These are phyloP conservation scores for Metschnikowia rubicola DNA, from an alignment of 805 yeast genomes.

Conservation along the genomic window DNA sequence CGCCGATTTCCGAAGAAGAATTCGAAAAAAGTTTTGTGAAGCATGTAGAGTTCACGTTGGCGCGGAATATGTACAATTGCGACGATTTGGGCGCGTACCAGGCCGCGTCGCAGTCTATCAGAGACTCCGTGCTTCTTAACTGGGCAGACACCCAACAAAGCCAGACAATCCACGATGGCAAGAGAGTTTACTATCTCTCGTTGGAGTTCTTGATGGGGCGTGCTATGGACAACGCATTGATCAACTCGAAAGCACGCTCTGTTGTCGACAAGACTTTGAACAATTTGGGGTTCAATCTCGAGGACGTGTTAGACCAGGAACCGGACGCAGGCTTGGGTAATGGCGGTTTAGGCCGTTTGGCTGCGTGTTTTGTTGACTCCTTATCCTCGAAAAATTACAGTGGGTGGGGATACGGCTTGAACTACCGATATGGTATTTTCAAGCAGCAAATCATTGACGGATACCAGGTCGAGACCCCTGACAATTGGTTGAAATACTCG, in stretches of 20 bases:
- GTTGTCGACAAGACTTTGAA: slow-evolving; percentile 44
- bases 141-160: slow-evolving; percentile 94
- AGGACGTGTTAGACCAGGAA: slow-evolving; percentile 80
- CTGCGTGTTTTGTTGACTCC: slow-evolving; percentile 92
- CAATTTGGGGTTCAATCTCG: slow-evolving; percentile 83
- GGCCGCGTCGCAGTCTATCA: slow-evolving; percentile 73
- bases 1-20: slow-evolving; percentile 42
- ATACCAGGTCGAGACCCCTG: slow-evolving; percentile 91
- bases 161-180: slow-evolving; percentile 78
- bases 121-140: slow-evolving; percentile 76
- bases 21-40: slow-evolving; percentile 70
- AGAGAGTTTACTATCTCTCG: slow-evolving; percentile 82
- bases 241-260: slow-evolving; percentile 69
- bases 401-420: slow-evolving; percentile 95
- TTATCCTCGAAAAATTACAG: slow-evolving; percentile 81
- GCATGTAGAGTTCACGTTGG: slow-evolving; percentile 88
- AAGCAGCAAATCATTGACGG: slow-evolving; percentile 87
- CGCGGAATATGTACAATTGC: slow-evolving; percentile 89
- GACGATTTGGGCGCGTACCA: slow-evolving; percentile 91
- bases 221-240: slow-evolving; percentile 90
- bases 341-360: slow-evolving; percentile 92
- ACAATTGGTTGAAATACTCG: slow-evolving; percentile 84
- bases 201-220: slow-evolving; percentile 92
- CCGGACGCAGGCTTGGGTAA: slow-evolving; percentile 95
- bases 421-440: slow-evolving; percentile 92